Percentiles rank a stretch among this genome's conserved stretches.
Evolutionary conservation across 1,284 basidiomycete species (phyloP).

Genomic region (Erythrobasidium hasegawianum): DNA sequence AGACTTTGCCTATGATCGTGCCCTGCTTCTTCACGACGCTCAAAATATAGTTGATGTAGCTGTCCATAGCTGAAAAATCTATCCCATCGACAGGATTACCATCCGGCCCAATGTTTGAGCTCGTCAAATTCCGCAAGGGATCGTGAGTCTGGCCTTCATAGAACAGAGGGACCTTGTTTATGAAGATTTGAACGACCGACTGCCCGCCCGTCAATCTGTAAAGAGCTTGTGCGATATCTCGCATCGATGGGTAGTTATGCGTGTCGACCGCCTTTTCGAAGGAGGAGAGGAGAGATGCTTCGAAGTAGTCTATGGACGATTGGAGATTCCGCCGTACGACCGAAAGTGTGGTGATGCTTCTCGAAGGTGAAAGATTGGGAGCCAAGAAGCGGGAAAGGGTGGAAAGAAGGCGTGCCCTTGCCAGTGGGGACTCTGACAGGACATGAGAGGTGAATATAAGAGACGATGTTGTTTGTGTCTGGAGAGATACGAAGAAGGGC

Average conservation of each 20-base stretch:
- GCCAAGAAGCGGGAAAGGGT: conserved; percentile 72
- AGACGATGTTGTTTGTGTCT: conserved; percentile 43
- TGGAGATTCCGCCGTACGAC: conserved; percentile 64
- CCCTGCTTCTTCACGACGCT: conserved; percentile 68
- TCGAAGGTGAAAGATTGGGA: conserved; percentile 59
- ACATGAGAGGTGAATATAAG: conserved; percentile 43
- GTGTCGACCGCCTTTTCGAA: conserved; percentile 77
- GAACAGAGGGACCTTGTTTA: conserved; percentile 89
- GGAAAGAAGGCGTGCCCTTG: conserved; percentile 54
- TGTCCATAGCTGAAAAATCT: conserved; percentile 89
- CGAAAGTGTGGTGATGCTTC: conserved; percentile 48
- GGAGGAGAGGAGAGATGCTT: conserved; percentile 71
- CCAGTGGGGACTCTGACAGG: conserved; percentile 33
- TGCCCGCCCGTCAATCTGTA: conserved; percentile 66
- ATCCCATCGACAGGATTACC: conserved; percentile 55
- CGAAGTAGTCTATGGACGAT: conserved; percentile 77
- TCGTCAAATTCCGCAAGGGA: conserved; percentile 75
- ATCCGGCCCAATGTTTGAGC: conserved; percentile 48
- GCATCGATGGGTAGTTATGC: conserved; percentile 68
- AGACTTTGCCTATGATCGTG: conserved; percentile 72
- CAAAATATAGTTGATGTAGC: conserved; percentile 71
- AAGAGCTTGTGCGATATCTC: conserved; percentile 69
- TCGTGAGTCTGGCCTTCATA: conserved; percentile 61
- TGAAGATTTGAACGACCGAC: conserved; percentile 64
- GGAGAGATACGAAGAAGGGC: conserved; percentile 44